These are phyloP conservation scores for Flaveria ramosissima DNA, from an alignment of 129 eudicot species.

Conservation along the genomic window DNA sequence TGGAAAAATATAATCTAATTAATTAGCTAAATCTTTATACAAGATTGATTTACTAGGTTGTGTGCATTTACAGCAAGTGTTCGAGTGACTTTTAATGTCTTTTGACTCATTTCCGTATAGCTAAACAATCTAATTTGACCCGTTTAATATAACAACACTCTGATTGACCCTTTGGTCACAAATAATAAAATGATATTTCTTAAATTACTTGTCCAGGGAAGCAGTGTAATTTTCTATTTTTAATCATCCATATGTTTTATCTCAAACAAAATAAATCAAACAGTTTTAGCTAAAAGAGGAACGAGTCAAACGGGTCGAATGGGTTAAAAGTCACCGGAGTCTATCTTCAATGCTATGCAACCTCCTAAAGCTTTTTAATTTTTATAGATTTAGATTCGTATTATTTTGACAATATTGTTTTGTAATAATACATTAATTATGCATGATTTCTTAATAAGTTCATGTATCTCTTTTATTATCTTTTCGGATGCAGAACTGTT, in stretches of 20 bases:
- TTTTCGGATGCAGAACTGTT: slow-evolving; percentile 62
- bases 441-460: neutral
- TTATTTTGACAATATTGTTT: neutral
- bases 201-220: neutral
- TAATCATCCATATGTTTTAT: neutral
- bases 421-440: neutral
- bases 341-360: neutral
- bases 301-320: neutral
- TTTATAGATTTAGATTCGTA: neutral
- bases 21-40: neutral
- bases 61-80: neutral
- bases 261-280: neutral
- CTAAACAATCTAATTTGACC: neutral
- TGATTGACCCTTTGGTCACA: neutral
- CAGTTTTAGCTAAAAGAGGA: neutral
- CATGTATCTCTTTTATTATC: neutral
- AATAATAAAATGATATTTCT: neutral
- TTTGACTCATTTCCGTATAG: neutral
- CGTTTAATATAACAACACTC: neutral
- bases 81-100: neutral
- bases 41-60: neutral
- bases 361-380: neutral
- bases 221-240: neutral
- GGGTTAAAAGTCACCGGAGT: neutral
- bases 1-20: neutral